Percentiles rank a stretch among this genome's conserved stretches.
These are phyloP conservation scores for Vigna trinervia DNA, from an alignment of 306 rosid species.

Conservation along the genomic window DNA sequence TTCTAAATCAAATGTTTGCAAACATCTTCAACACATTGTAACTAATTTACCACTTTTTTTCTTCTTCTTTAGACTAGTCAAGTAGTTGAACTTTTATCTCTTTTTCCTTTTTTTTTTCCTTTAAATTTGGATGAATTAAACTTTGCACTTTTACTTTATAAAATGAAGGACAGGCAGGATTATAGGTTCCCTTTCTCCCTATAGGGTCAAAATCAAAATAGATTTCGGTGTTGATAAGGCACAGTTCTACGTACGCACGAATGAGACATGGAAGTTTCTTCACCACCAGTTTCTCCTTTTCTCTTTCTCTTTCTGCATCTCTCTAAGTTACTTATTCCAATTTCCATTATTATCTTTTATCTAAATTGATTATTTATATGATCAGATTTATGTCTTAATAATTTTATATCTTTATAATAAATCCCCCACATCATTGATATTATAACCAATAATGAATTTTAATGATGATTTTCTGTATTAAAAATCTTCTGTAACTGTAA, in stretches of 20 bases:
- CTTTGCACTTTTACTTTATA: conserved; percentile 57
- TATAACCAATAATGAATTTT: too few species aligned
- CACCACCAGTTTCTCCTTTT: conserved; percentile 25
- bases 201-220: conserved; percentile 8
- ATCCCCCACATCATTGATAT: too few species aligned
- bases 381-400: too few species aligned
- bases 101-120: not conserved
- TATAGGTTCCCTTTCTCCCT: conserved; percentile 14
- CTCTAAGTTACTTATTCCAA: not conserved
- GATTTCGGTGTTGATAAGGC: not conserved
- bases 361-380: too few species aligned
- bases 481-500: too few species aligned
- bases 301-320: not conserved
- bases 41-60: conserved; percentile 21
- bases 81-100: conserved; percentile 10
- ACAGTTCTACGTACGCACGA: not conserved
- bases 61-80: conserved; percentile 42
- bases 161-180: conserved; percentile 43
- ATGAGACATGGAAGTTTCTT: conserved; percentile 45
- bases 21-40: not conserved
- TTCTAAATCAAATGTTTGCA: too few species aligned
- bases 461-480: too few species aligned
- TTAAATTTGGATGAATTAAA: conserved; percentile 5
- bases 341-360: conserved; percentile 20
- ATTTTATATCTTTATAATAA: too few species aligned